Evolutionary conservation across 495 filamentous ascomycete species (phyloP).

Genomic region (Penicillium arizonense): DNA sequence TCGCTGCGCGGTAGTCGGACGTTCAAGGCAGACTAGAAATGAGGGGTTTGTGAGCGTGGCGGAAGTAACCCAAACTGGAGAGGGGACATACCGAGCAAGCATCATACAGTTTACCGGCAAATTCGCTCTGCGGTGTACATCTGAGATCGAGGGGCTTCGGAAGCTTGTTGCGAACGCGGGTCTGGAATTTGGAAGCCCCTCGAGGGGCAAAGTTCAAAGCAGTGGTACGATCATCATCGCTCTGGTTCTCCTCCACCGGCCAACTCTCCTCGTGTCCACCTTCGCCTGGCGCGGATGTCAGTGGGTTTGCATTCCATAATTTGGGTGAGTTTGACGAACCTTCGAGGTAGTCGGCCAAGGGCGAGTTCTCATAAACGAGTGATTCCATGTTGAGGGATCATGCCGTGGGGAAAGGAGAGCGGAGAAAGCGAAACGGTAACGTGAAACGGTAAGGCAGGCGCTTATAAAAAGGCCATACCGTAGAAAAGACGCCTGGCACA

Average conservation of each 20-base stretch:
- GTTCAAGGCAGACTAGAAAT: conserved; percentile 52
- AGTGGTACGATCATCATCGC: conserved; percentile 30
- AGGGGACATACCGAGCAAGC: conserved; percentile 56
- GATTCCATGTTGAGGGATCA: conserved; percentile 73
- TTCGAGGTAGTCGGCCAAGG: conserved; percentile 90
- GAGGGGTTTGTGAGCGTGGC: conserved; percentile 11
- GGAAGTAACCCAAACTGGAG: neutral
- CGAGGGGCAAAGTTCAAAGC: conserved; percentile 69
- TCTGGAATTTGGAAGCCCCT: conserved; percentile 64
- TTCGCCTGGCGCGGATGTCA: conserved; percentile 41
- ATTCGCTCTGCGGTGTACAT: conserved; percentile 43
- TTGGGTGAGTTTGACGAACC: conserved; percentile 51
- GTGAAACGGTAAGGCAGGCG: conserved; percentile 12
- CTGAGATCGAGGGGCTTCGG: conserved; percentile 60
- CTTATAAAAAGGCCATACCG: conserved; percentile 18
- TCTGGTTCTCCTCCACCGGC: conserved; percentile 42
- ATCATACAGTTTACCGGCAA: conserved; percentile 52
- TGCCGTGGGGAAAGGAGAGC: conserved; percentile 14
- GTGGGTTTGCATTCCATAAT: conserved; percentile 7
- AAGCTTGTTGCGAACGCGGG: conserved; percentile 64
- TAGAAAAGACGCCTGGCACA: conserved; percentile 5
- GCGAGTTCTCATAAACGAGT: conserved; percentile 84
- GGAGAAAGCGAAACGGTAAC: conserved; percentile 13
- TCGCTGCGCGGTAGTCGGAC: conserved; percentile 77
- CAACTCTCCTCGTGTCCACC: conserved; percentile 45